Base-by-base conservation (phyloP, 805 yeast genomes). In the Ogataea henricii region DNA sequence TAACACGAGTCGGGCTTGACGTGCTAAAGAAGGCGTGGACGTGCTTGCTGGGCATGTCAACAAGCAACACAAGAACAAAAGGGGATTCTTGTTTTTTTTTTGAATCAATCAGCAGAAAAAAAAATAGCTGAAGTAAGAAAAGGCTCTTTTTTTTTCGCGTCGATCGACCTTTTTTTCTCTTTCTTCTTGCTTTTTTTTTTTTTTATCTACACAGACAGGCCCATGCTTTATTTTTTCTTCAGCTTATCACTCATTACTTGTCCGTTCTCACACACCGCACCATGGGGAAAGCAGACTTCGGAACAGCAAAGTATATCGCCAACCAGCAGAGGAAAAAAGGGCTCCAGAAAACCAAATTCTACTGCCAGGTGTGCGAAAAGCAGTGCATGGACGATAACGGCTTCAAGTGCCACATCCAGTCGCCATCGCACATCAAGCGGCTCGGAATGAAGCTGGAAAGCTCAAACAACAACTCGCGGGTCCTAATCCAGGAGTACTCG, bases 331-430 rank as follows among this genome's bases (percentile, higher is more conserved):
- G 87, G 68, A 81, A 89, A 21, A 74, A 79, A 40, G 98, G 98
- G 2, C 81, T 91, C 21, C 97, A 91, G 67, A 83, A 87, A 60
- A 78, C 94, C 44, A 76, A 81, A 51, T 92, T 81, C 76, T 95
- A 90, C 67, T 94, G 99, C 66, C 98, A 86, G 64, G 76, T 89
- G 2, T 94, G 99, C 61, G 81, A 77, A 62, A 89, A 92, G 60
- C 99, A 94, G 68, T 91, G 98, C 64, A 72, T 97, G 46, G 99
- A 95, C 64, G 96, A 87, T 53, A 92, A 94, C 68, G 99, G 99
- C 21, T 94, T 87, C 72, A 85, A 87, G 59, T 86, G 92, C 59
- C 99, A 94, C 65, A 76, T 85, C n/a, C 74, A 76, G 53, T 83
- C 96, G n/a, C 89, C 87, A 38, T 73, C 87, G 1, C 99, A 94